Evolutionary conservation across 2,329 filamentous ascomycete genomes (phyloP).

Genomic region (Cadophora sp.): DNA sequence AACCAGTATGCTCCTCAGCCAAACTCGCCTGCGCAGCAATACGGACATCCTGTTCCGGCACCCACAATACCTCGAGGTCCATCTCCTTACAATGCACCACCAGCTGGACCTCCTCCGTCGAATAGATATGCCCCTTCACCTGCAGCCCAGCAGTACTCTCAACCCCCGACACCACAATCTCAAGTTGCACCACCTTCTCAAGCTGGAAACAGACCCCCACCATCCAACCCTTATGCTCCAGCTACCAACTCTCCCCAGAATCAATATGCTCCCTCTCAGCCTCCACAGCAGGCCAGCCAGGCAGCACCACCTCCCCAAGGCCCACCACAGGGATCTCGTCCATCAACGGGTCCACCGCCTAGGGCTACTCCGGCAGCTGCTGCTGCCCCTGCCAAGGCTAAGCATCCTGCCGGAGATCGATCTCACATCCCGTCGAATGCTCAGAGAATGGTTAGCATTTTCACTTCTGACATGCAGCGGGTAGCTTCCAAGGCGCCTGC

Average conservation of each 20-base stretch:
- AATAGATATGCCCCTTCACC: constrained; percentile 79
- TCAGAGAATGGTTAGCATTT: constrained; percentile 79
- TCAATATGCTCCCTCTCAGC: constrained; percentile 68
- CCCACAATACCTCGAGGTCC: constrained; percentile 74
- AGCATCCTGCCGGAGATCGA: constrained; percentile 84
- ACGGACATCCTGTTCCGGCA: constrained; percentile 48
- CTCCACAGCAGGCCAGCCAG: constrained; percentile 44
- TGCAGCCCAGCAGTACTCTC: constrained; percentile 58
- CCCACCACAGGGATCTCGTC: constrained; percentile 50
- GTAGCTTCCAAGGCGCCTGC: constrained; percentile 85
- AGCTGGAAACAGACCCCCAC: constrained; percentile 51
- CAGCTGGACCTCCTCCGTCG: constrained; percentile 69
- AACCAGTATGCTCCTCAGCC: constrained; percentile 70
- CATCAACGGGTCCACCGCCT: constrained; percentile 48
- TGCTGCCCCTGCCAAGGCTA: constrained; percentile 62
- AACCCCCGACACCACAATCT: constrained; percentile 49
- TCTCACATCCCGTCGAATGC: constrained; percentile 84
- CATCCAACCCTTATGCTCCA: constrained; percentile 66
- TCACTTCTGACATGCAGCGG: constrained; percentile 85
- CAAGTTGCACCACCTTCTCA: constrained; percentile 51
- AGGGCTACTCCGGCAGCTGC: constrained; percentile 54
- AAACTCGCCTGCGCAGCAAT: constrained; percentile 50
- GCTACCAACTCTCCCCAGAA: constrained; percentile 54
- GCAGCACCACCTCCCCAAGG: constrained; percentile 52
- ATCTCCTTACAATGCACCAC: constrained; percentile 87